Conservation (phyloP, 257 asterid genomes). For the Nicotiana undulata region DNA sequence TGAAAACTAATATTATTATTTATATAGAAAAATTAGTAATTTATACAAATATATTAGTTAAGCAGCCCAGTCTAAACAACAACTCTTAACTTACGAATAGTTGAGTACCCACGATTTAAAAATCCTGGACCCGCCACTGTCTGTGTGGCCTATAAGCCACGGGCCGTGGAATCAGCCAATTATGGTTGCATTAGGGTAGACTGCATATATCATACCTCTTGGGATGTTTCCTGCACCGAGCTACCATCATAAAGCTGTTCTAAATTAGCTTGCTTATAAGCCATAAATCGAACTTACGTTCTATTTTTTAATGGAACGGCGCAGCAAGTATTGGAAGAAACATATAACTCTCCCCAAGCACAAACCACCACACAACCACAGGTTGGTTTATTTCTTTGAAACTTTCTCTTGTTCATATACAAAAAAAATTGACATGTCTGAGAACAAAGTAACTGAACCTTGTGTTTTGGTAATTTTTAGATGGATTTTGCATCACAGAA, state of each 20-base stretch:
- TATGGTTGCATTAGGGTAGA: too few species aligned
- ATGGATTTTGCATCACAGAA: slow-evolving; percentile 35
- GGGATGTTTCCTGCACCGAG: too few species aligned
- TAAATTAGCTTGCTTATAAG: neutral
- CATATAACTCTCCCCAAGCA: slow-evolving; percentile 30
- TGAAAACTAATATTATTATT: too few species aligned
- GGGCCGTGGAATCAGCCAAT: too few species aligned
- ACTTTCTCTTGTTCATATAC: neutral
- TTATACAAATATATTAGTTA: too few species aligned
- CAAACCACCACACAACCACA: slow-evolving; percentile 47
- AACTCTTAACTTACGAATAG: too few species aligned
- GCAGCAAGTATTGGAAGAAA: slow-evolving; percentile 60
- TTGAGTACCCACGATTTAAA: too few species aligned
- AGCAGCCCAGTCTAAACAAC: too few species aligned
- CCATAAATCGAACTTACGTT: neutral
- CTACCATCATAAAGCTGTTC: neutral
- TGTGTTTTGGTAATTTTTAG: slow-evolving; percentile 16
- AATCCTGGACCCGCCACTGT: too few species aligned
- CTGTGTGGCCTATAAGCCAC: neutral
- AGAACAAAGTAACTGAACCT: neutral
- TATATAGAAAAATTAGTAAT: too few species aligned
- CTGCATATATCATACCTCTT: too few species aligned
- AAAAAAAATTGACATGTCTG: neutral
- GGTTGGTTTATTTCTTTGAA: neutral
- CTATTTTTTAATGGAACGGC: neutral